Conservation (phyloP, 495 filamentous ascomycete species). For the Penicillium parvum region DNA sequence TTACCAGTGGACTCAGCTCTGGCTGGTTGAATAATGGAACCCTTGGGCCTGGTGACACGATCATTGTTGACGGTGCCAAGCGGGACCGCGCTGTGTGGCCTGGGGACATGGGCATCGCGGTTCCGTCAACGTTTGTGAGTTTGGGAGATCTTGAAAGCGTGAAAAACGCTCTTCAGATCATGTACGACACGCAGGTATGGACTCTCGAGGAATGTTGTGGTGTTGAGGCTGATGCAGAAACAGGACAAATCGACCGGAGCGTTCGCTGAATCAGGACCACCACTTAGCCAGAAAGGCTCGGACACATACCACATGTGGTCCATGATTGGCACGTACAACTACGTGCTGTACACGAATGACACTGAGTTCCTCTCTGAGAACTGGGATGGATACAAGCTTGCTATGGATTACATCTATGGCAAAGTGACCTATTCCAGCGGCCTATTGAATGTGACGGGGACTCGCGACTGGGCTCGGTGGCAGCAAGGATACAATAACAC, state of each 20-base stretch:
- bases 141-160: constrained; percentile 57
- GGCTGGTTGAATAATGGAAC: constrained; percentile 56
- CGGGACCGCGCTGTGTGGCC: constrained; percentile 57
- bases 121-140: constrained; percentile 53
- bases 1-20: constrained; percentile 42
- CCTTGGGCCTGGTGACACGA: constrained; percentile 49
- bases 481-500: constrained; percentile 48
- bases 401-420: constrained; percentile 51
- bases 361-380: constrained; percentile 44
- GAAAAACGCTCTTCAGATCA: constrained; percentile 56
- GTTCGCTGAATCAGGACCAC: constrained; percentile 57
- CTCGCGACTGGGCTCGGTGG: constrained; percentile 55
- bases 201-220: not conserved
- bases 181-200: constrained; percentile 54
- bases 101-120: constrained; percentile 59
- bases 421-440: constrained; percentile 48
- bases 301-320: constrained; percentile 64
- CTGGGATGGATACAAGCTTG: constrained; percentile 48
- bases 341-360: constrained; percentile 55
- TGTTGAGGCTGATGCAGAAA: not conserved
- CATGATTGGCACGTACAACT: constrained; percentile 61
- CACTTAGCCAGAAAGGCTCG: constrained; percentile 50
- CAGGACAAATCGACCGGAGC: constrained; percentile 33
- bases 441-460: constrained; percentile 53
- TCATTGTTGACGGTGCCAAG: constrained; percentile 57